A percentile compares a stretch with the other conserved stretches of the same genome.
Conservation (phyloP, 805 yeast species). For the Yamadazyma paraphyllophila region DNA sequence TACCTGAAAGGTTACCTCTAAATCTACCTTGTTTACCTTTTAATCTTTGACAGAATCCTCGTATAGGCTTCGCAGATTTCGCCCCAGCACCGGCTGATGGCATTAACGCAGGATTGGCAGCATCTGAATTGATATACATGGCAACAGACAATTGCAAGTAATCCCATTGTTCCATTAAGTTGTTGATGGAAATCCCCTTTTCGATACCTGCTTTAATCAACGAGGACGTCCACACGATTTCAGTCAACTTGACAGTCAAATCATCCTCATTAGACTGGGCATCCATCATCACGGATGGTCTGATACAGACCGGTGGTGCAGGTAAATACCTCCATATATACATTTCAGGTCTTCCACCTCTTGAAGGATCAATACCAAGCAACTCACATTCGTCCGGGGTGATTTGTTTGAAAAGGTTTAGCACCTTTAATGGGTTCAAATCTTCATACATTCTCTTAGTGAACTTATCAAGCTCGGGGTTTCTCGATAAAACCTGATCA, state of each 20-base stretch:
- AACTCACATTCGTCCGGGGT: conserved; percentile 87
- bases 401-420: conserved; percentile 83
- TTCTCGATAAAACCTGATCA: conserved; percentile 64
- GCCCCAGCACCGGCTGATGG: conserved; percentile 65
- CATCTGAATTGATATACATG: conserved; percentile 94
- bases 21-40: conserved; percentile 99
- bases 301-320: conserved; percentile 97
- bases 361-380: conserved; percentile 82
- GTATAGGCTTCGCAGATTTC: conserved; percentile 70
- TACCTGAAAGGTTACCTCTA: conserved; percentile 96
- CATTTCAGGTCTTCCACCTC: conserved; percentile 92
- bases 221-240: conserved; percentile 95
- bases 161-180: conserved; percentile 99
- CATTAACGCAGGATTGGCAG: conserved; percentile 74
- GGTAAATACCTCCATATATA: conserved; percentile 97
- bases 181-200: conserved; percentile 89
- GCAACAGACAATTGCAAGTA: conserved; percentile 93
- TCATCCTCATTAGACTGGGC: conserved; percentile 96
- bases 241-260: conserved; percentile 91
- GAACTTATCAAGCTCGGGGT: conserved; percentile 87
- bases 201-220: conserved; percentile 92
- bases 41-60: conserved; percentile 95
- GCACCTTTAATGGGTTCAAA: conserved; percentile 85
- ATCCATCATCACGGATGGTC: conserved; percentile 95
- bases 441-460: conserved; percentile 88